Conservation (phyloP, 1,139 yeast species). For the Entelexis sorbosivorans region DNA sequence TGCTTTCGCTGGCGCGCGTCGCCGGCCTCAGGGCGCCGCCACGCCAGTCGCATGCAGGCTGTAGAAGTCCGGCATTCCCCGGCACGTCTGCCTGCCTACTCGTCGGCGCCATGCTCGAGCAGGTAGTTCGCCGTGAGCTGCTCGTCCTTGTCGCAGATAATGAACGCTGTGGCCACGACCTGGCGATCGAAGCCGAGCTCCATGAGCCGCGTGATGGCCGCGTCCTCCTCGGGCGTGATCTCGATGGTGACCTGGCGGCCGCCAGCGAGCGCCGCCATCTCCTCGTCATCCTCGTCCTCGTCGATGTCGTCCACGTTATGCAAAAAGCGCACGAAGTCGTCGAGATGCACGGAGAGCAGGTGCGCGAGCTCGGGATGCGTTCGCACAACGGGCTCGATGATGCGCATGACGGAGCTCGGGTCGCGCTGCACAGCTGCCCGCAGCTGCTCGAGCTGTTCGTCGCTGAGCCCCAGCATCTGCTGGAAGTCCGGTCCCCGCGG, state of each 20-base stretch:
- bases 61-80: no score
- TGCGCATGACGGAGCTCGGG: constrained; percentile 80
- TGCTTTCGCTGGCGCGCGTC: no score
- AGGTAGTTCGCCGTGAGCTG: constrained; percentile 90
- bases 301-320: constrained; percentile 36
- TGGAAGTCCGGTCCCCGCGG: constrained; percentile 25
- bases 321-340: constrained; percentile 64
- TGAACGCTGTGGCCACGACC: constrained; percentile 82
- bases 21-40: no score
- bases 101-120: constrained; percentile 39
- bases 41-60: no score
- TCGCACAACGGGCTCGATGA: constrained; percentile 73
- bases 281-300: constrained; percentile 34
- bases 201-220: constrained; percentile 75
- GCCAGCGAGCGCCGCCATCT: constrained; percentile 34
- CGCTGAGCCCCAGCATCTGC: constrained; percentile 29
- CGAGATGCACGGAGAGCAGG: constrained; percentile 70
- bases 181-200: constrained; percentile 87
- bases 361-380: constrained; percentile 79
- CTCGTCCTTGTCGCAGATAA: constrained; percentile 97
- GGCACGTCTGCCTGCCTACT: background rate
- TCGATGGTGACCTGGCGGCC: constrained; percentile 39
- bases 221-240: constrained; percentile 74
- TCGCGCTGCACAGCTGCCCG: constrained; percentile 72
- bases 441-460: constrained; percentile 47